Conservation (phyloP, 2,329 filamentous ascomycete genomes). For the Thelonectria discophora region DNA sequence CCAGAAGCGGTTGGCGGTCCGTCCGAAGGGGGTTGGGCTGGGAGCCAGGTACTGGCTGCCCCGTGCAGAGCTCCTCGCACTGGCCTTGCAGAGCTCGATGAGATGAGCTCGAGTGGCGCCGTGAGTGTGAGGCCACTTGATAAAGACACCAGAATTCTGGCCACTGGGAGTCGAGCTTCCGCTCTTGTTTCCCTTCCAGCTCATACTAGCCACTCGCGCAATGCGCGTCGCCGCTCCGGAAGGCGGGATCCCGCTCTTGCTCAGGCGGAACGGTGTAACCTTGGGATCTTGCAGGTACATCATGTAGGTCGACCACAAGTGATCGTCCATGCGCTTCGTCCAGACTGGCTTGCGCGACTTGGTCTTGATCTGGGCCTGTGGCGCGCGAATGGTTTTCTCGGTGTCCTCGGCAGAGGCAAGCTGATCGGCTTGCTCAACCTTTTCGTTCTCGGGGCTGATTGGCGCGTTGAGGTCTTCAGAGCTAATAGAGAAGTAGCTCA, state of each 20-base stretch:
- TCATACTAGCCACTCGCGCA: slow-evolving; percentile 71
- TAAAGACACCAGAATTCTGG: slow-evolving; percentile 57
- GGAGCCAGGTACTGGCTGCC: slow-evolving; percentile 58
- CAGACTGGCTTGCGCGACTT: slow-evolving; percentile 64
- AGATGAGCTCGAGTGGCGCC: slow-evolving; percentile 70
- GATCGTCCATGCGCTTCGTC: slow-evolving; percentile 71
- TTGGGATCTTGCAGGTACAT: slow-evolving; percentile 73
- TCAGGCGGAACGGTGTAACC: slow-evolving; percentile 71
- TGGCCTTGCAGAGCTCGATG: slow-evolving; percentile 68
- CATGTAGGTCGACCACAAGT: slow-evolving; percentile 72
- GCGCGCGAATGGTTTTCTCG: slow-evolving; percentile 45
- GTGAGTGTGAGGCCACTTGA: slow-evolving; percentile 71
- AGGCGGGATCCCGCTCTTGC: slow-evolving; percentile 70
- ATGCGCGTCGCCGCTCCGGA: slow-evolving; percentile 72
- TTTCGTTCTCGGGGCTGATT: slow-evolving; percentile 58
- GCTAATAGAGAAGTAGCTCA: slow-evolving; percentile 63
- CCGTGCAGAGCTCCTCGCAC: slow-evolving; percentile 56
- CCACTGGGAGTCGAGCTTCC: slow-evolving; percentile 65
- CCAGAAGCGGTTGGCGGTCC: slow-evolving; percentile 58
- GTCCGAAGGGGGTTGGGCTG: slow-evolving; percentile 66
- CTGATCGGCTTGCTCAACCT: slow-evolving; percentile 36
- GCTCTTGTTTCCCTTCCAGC: slow-evolving; percentile 69
- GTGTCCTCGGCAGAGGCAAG: slow-evolving; percentile 43
- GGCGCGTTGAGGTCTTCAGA: slow-evolving; percentile 65
- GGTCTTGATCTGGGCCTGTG: slow-evolving; percentile 31